These are phyloP conservation scores for Chlorella ohadii DNA, from an alignment of 139 green algal genomes.

Conservation along the genomic window DNA sequence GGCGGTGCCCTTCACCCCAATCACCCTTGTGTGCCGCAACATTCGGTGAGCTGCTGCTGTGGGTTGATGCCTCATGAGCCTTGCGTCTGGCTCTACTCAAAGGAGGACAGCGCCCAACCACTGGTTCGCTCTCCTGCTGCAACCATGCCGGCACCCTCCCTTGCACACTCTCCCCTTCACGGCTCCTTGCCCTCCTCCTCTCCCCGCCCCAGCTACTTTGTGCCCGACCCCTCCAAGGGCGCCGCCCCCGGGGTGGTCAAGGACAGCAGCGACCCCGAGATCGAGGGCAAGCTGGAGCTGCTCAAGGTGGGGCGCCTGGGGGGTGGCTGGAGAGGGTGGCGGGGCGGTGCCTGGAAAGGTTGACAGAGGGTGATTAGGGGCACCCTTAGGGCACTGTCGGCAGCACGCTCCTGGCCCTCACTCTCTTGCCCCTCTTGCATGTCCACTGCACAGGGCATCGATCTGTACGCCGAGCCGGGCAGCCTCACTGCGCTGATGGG, in stretches of 20 bases:
- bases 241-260: conserved; percentile 40
- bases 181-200: no score
- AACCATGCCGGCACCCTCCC: no score
- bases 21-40: conserved; percentile 72
- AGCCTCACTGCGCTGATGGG: conserved; percentile 78
- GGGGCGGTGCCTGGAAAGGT: background rate
- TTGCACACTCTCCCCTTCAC: background rate
- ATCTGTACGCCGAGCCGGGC: conserved; percentile 56
- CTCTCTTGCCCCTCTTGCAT: no score
- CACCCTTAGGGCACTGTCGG: no score
- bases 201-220: conserved; percentile 57
- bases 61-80: no score
- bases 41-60: conserved; percentile 44
- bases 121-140: no score
- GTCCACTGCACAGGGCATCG: conserved; percentile 58
- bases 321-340: background rate
- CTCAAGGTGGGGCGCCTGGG: conserved; percentile 31
- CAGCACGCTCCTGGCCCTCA: background rate
- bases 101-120: no score
- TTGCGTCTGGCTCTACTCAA: no score
- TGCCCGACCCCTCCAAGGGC: conserved; percentile 63
- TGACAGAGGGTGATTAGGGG: no score
- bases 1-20: conserved; percentile 65
- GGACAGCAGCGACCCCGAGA: conserved; percentile 47
- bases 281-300: conserved; percentile 59